Evolutionary conservation across 2,329 filamentous ascomycete species (phyloP), one percentile per base, ranked within the genome.

Genomic region (Trichothecium roseum): DNA sequence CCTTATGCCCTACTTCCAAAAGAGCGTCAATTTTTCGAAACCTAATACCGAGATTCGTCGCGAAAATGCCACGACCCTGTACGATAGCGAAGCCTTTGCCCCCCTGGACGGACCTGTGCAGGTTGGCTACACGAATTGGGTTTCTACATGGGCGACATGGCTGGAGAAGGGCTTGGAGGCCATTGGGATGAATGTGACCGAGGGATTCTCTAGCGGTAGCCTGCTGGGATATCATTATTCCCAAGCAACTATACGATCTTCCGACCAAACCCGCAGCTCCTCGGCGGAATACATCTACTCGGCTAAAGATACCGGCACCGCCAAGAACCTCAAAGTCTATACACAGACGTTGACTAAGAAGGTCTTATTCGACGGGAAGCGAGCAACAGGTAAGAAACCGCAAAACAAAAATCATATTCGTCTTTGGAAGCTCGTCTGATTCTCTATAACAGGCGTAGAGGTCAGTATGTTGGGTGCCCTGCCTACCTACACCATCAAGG

Each of bases 281-380:
- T 53, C 51, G 3, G 45, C 45, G 2, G 38, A 49, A 18, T 53
- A 46, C 22, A 30, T 52, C n/a, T 45, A 50, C 29, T 18, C 35
- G 9, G 51, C 49, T 1, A 53, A 49, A 4, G 45, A 46, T 15
- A 18, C 18, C 7, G n/a, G 7, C 7, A 32, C 30, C 9, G 41
- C 44, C 20, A 39, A 45, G 1, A 50, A 56, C 7, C 49, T 69
- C 3, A 59, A 49, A 3, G 47, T 69, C 0, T 69, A 62, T 34
- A 50, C 47, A 0, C 37, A 54, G 4, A 66, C 64, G 0, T 48
- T 62, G 4, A 68, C 62, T 3, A 60, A 63, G 42, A 59, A 54
- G 29, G 57, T 74, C 1, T 17, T 68, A 0, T 73, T 70, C 31
- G 45, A 64, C 34, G 28, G 20, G 4, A 34, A 28, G 12, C 29